Evolutionary conservation across 169 alveolate species (phyloP).

Genomic region (Plasmodium sp.): DNA sequence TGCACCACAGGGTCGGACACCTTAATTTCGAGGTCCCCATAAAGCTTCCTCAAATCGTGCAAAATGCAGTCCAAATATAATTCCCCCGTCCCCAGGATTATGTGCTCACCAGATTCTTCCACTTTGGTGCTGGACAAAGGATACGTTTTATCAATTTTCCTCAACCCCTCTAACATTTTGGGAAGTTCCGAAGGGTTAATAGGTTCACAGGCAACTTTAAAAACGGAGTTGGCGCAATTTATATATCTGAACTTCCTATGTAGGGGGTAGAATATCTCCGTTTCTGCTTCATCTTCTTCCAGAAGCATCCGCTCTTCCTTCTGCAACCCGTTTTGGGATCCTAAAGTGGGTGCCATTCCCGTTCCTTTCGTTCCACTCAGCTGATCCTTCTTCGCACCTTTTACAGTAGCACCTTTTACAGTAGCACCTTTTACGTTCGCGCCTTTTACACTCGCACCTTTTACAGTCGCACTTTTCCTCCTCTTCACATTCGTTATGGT

Average conservation of each 20-base stretch:
- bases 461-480: not conserved
- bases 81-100: constrained; percentile 99
- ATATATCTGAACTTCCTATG: constrained; percentile 64
- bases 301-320: not conserved
- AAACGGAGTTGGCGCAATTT: constrained; percentile 76
- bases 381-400: not conserved
- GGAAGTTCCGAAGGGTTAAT: constrained; percentile 99
- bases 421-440: too few species aligned
- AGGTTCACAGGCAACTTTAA: constrained; percentile 97
- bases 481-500: constrained; percentile 86
- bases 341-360: constrained; percentile 44
- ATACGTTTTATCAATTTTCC: constrained; percentile 94
- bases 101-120: constrained; percentile 99
- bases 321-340: not conserved
- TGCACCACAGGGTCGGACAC: constrained; percentile 97
- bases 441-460: too few species aligned
- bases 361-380: not conserved
- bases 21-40: constrained; percentile 98
- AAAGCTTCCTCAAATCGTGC: constrained; percentile 97
- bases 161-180: constrained; percentile 98
- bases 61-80: constrained; percentile 97
- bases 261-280: constrained; percentile 91
- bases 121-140: constrained; percentile 95
- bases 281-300: constrained; percentile 82
- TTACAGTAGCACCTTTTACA: not conserved